A percentile compares a stretch with the other conserved stretches of the same genome.
Evolutionary conservation across 2,329 filamentous ascomycete genomes (phyloP).

Genomic region (Ascocoryne sarcoides): DNA sequence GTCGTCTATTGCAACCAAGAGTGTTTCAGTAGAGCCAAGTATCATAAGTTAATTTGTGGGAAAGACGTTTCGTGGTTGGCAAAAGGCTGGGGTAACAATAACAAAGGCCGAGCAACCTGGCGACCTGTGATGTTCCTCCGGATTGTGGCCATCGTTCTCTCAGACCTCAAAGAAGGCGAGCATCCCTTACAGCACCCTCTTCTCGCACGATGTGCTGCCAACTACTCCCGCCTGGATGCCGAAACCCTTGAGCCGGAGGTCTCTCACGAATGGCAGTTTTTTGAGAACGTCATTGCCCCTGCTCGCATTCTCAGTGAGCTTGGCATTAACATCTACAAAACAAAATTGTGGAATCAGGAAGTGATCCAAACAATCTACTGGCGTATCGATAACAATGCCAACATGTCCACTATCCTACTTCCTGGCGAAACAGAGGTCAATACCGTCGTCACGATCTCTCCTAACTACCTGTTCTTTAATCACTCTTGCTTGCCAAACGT

Average conservation of each 20-base stretch:
- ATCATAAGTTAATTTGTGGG: constrained; percentile 21
- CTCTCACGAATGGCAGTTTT: constrained; percentile 15
- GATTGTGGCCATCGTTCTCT: constrained; percentile 17
- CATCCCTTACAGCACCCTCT: constrained; percentile 21
- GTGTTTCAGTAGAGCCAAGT: constrained; percentile 16
- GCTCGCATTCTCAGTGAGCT: constrained; percentile 17
- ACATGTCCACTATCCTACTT: constrained; percentile 10
- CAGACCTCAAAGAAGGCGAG: constrained; percentile 5
- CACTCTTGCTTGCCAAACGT: constrained; percentile 23
- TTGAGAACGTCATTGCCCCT: constrained; percentile 20
- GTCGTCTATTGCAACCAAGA: constrained; percentile 19
- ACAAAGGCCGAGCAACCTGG: constrained; percentile 6
- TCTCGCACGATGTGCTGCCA: constrained; percentile 18
- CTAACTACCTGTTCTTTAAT: constrained; percentile 25
- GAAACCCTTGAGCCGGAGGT: neutral
- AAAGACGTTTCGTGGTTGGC: constrained; percentile 17
- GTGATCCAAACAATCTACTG: constrained; percentile 23
- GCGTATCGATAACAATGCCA: constrained; percentile 24
- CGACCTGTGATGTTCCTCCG: constrained; percentile 17
- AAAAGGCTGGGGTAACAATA: neutral
- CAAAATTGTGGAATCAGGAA: constrained; percentile 14
- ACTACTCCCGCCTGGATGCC: constrained; percentile 11
- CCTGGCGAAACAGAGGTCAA: neutral
- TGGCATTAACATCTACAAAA: constrained; percentile 20
- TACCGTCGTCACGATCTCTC: constrained; percentile 14